A percentile compares a stretch with the other conserved stretches of the same genome.
phyloP scores from a whole-genome alignment of 1,139 yeast genomes.

The Zygosaccharomyces sapae region DNA sequence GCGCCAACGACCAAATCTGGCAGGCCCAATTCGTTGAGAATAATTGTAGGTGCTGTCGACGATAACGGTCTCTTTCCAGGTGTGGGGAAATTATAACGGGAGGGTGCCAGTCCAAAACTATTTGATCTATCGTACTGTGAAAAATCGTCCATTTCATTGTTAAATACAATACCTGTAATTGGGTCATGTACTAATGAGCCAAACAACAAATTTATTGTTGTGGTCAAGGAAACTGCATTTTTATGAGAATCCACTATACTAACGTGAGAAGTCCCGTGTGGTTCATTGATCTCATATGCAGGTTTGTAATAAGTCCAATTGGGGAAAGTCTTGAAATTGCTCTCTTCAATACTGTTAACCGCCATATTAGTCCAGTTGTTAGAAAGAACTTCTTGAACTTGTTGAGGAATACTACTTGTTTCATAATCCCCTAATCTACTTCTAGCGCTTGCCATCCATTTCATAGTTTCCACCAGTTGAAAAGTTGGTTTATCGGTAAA shows the following conservation, averaged over 20 bases:
- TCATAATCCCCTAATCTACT: constrained; percentile 72
- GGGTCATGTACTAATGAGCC: constrained; percentile 83
- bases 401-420: constrained; percentile 28
- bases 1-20: constrained; percentile 80
- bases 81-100: constrained; percentile 67
- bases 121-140: constrained; percentile 67
- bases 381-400: constrained; percentile 39
- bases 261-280: constrained; percentile 87
- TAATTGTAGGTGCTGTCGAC: constrained; percentile 73
- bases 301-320: constrained; percentile 77
- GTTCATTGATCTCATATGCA: constrained; percentile 64
- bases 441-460: constrained; percentile 86
- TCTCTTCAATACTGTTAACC: constrained; percentile 38
- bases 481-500: constrained; percentile 52
- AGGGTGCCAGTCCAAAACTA: constrained; percentile 77
- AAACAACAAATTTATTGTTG: constrained; percentile 81
- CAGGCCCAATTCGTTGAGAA: constrained; percentile 46
- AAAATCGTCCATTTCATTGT: constrained; percentile 95
- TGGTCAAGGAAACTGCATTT: constrained; percentile 81
- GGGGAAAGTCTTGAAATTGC: constrained; percentile 44
- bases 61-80: constrained; percentile 83
- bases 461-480: constrained; percentile 77
- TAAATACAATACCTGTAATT: constrained; percentile 73
- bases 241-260: constrained; percentile 63
- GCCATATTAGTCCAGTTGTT: constrained; percentile 56